A percentile compares a stretch with the other conserved stretches of the same genome.
Evolutionary conservation across 2,329 filamentous ascomycete genomes (phyloP).

Genomic region (Elsinoe arachidis): DNA sequence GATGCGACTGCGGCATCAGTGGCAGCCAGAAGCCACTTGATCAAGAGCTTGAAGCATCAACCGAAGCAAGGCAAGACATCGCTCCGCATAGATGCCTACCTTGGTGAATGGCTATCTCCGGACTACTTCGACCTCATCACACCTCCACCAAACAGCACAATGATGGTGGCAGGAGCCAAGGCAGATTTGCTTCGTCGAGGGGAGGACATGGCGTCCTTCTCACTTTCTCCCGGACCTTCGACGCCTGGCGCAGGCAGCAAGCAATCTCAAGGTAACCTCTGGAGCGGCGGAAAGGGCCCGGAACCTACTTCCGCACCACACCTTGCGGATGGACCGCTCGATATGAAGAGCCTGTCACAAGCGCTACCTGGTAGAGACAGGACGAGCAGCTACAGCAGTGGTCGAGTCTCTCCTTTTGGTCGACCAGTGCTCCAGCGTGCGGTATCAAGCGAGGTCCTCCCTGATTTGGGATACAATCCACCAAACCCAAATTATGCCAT

Average conservation of each 20-base stretch:
- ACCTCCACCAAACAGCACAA: conserved; percentile 71
- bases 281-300: conserved; percentile 34
- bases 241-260: conserved; percentile 26
- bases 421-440: conserved; percentile 12
- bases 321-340: conserved; percentile 18
- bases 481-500: conserved; percentile 78
- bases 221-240: conserved; percentile 20
- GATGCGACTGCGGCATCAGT: conserved; percentile 23
- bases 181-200: conserved; percentile 72
- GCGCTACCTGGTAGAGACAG: conserved; percentile 36
- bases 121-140: conserved; percentile 91
- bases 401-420: conserved; percentile 11
- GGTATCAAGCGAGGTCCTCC: conserved; percentile 20
- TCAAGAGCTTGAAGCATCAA: conserved; percentile 27
- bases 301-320: conserved; percentile 15
- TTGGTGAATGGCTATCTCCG: conserved; percentile 91
- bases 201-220: conserved; percentile 46
- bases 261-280: conserved; percentile 30
- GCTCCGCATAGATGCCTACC: conserved; percentile 79
- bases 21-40: conserved; percentile 16
- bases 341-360: conserved; percentile 32
- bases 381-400: conserved; percentile 33
- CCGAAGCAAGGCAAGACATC: conserved; percentile 44
- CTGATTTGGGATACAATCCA: conserved; percentile 52
- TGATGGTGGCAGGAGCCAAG: conserved; percentile 86